Conservation (phyloP, 2,329 filamentous ascomycete genomes). For the Fusarium sp. region DNA sequence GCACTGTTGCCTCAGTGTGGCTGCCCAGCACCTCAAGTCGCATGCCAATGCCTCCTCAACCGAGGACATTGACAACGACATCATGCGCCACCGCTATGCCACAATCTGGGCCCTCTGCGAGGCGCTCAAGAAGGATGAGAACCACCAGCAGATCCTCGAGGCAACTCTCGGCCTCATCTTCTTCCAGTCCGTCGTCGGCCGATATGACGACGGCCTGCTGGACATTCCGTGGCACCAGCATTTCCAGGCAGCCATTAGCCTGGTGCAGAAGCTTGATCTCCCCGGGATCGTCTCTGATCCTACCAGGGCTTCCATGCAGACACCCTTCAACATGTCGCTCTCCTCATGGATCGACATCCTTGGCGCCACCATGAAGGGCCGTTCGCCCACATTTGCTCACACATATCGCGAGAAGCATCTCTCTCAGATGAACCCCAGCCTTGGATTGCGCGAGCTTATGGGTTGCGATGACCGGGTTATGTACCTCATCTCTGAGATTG, state of each 20-base stretch:
- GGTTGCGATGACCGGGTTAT: conserved; percentile 97
- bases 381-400: conserved; percentile 88
- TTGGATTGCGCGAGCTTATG: conserved; percentile 91
- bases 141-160: conserved; percentile 90
- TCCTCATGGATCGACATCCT: conserved; percentile 97
- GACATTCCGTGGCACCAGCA: conserved; percentile 98
- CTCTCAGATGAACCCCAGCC: conserved; percentile 67
- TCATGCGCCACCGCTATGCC: conserved; percentile 89
- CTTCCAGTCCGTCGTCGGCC: conserved; percentile 92
- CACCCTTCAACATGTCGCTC: conserved; percentile 95
- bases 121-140: conserved; percentile 79
- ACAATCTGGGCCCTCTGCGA: conserved; percentile 89
- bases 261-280: conserved; percentile 87
- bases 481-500: conserved; percentile 98
- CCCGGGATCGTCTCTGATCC: conserved; percentile 73
- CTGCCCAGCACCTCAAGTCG: conserved; percentile 91
- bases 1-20: conserved; percentile 93
- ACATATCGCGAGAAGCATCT: conserved; percentile 96
- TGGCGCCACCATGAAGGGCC: conserved; percentile 89
- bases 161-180: conserved; percentile 95
- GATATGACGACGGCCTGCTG: conserved; percentile 83
- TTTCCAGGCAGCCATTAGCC: conserved; percentile 87
- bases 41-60: conserved; percentile 67
- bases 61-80: conserved; percentile 86
- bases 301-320: conserved; percentile 63